Conservation (phyloP, 257 asterid species). For the Coffea eugenioides region DNA sequence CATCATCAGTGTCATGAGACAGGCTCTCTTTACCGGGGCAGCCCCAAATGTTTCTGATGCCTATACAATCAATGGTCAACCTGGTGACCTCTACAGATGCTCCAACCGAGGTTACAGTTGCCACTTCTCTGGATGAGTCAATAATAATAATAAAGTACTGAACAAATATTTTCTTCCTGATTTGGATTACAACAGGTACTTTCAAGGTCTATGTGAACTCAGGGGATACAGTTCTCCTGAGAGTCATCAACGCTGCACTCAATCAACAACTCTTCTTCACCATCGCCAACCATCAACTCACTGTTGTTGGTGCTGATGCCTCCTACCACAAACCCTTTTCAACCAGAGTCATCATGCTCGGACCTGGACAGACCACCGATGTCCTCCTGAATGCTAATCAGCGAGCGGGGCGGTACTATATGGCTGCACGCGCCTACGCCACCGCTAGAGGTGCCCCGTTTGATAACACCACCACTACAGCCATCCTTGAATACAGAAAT, state of each 20-base stretch:
- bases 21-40: constrained; percentile 61
- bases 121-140: not conserved
- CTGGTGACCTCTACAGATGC: constrained; percentile 65
- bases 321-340: constrained; percentile 51
- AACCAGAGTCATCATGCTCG: constrained; percentile 54
- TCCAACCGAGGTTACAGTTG: constrained; percentile 27
- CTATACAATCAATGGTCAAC: constrained; percentile 41
- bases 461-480: constrained; percentile 68
- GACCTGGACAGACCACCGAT: constrained; percentile 69
- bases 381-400: constrained; percentile 57
- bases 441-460: constrained; percentile 41
- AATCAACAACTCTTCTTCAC: constrained; percentile 63
- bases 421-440: constrained; percentile 57
- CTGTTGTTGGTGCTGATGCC: constrained; percentile 62
- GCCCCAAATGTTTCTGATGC: constrained; percentile 74
- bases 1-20: constrained; percentile 47
- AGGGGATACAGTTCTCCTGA: constrained; percentile 47
- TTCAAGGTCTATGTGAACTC: constrained; percentile 38
- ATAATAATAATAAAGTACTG: not conserved
- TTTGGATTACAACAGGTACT: constrained; percentile 38
- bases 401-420: constrained; percentile 46
- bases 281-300: constrained; percentile 57
- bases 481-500: constrained; percentile 49
- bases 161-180: not conserved
- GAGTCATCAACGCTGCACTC: constrained; percentile 73